phyloP scores from a whole-genome alignment of 2,329 filamentous ascomycete genomes.

The Trichoderma pleuroti region DNA sequence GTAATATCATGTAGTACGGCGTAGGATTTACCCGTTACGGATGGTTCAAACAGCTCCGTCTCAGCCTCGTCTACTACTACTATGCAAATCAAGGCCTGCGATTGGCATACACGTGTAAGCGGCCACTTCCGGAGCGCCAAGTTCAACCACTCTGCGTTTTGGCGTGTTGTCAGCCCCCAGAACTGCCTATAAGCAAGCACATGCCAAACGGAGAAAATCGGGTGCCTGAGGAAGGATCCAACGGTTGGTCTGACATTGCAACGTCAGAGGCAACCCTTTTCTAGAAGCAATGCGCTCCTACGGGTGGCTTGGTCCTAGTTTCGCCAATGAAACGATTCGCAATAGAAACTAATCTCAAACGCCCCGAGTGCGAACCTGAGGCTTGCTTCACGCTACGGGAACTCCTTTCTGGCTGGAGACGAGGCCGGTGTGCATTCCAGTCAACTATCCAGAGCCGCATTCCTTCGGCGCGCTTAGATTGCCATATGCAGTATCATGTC shows the following conservation, averaged over 20 bases:
- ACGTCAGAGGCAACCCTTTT: background rate
- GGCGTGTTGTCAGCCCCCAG: background rate
- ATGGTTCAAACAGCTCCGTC: background rate
- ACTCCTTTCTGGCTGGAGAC: background rate
- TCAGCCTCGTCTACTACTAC: background rate
- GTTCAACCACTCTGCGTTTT: background rate
- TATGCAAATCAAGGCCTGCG: background rate
- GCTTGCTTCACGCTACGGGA: background rate
- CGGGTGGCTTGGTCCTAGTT: background rate
- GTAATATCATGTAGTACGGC: background rate
- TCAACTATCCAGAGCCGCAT: background rate
- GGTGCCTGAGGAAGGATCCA: background rate
- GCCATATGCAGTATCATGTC: background rate
- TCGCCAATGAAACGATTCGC: background rate
- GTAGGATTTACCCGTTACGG: background rate
- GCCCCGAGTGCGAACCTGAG: background rate
- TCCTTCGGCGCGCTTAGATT: background rate
- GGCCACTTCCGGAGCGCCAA: background rate
- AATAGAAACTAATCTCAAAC: background rate
- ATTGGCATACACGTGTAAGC: background rate
- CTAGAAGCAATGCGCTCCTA: background rate
- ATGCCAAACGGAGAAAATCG: background rate
- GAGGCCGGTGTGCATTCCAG: background rate
- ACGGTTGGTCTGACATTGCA: background rate
- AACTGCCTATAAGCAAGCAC: background rate